phyloP scores from a whole-genome alignment of 2,329 filamentous ascomycete genomes.

The Ramularia endophylla region DNA sequence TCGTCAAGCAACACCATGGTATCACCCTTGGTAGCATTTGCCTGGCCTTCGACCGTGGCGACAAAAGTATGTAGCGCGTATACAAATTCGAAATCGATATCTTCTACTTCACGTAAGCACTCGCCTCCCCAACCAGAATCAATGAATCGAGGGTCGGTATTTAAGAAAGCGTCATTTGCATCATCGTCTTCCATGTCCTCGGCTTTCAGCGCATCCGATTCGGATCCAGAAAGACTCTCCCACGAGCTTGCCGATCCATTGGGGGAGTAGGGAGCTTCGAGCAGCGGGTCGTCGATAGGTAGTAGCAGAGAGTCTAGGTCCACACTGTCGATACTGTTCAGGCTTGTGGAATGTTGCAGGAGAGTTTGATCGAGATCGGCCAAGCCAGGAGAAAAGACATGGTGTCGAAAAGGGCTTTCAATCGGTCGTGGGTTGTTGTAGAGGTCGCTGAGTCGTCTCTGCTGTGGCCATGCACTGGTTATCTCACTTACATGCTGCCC shows the following conservation, averaged over 20 bases:
- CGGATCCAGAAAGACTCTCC: conserved; percentile 24
- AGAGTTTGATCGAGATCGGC: conserved; percentile 6
- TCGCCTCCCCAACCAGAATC: conserved; percentile 69
- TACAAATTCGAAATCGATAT: conserved; percentile 99
- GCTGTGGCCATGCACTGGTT: not conserved
- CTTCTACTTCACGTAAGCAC: conserved; percentile 91
- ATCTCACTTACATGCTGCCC: not conserved
- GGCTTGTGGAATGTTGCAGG: conserved; percentile 18
- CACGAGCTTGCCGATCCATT: conserved; percentile 24
- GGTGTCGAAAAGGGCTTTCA: conserved; percentile 22
- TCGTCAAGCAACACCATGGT: conserved; percentile 98
- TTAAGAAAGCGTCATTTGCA: conserved; percentile 52
- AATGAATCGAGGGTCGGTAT: conserved; percentile 57
- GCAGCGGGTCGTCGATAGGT: conserved; percentile 38
- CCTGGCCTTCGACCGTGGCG: conserved; percentile 95
- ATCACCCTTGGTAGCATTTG: conserved; percentile 96
- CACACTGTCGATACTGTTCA: conserved; percentile 21
- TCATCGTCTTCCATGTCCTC: conserved; percentile 48
- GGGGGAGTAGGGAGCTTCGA: conserved; percentile 32
- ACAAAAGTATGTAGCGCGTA: conserved; percentile 98
- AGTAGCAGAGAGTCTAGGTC: conserved; percentile 36
- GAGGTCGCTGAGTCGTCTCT: not conserved
- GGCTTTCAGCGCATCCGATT: conserved; percentile 18
- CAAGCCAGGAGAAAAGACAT: conserved; percentile 16
- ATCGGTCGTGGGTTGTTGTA: conserved; percentile 13